Conservation (phyloP, 129 eudicot genomes). For the Artemisia annua region DNA sequence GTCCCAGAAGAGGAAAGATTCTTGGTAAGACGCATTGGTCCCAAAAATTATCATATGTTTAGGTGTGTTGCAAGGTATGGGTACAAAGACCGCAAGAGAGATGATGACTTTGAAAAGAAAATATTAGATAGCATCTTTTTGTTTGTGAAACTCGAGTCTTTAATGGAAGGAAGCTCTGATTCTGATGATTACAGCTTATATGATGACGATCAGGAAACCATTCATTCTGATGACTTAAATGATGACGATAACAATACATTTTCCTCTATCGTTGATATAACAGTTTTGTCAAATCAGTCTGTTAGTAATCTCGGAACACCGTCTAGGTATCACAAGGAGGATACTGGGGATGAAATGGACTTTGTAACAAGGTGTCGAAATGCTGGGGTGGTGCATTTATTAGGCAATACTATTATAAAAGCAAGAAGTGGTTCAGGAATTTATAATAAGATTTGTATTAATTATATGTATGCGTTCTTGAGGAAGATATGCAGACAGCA, state of each 20-base stretch:
- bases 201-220: conserved; percentile 45
- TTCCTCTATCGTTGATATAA: conserved; percentile 39
- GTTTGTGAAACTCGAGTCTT: conserved; percentile 66
- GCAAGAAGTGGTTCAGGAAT: conserved; percentile 68
- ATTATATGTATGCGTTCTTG: conserved; percentile 78
- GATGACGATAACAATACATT: conserved; percentile 23
- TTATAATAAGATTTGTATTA: conserved; percentile 58
- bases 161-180: conserved; percentile 80
- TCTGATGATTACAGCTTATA: conserved; percentile 75
- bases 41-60: conserved; percentile 73
- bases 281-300: conserved; percentile 48
- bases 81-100: conserved; percentile 80
- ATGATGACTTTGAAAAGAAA: conserved; percentile 80
- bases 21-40: conserved; percentile 80
- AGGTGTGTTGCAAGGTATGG: conserved; percentile 92
- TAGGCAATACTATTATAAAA: conserved; percentile 70
- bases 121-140: conserved; percentile 61
- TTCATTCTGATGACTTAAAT: conserved; percentile 32
- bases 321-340: conserved; percentile 30
- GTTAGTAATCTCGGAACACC: conserved; percentile 25
- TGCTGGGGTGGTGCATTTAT: conserved; percentile 83
- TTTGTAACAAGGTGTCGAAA: conserved; percentile 65
- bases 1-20: conserved; percentile 86
- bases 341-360: conserved; percentile 45
- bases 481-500: conserved; percentile 89